Percentiles rank a stretch among this genome's conserved stretches.
Evolutionary conservation across 139 green algal genomes (phyloP).

Genomic region (Dunaliella primolecta): DNA sequence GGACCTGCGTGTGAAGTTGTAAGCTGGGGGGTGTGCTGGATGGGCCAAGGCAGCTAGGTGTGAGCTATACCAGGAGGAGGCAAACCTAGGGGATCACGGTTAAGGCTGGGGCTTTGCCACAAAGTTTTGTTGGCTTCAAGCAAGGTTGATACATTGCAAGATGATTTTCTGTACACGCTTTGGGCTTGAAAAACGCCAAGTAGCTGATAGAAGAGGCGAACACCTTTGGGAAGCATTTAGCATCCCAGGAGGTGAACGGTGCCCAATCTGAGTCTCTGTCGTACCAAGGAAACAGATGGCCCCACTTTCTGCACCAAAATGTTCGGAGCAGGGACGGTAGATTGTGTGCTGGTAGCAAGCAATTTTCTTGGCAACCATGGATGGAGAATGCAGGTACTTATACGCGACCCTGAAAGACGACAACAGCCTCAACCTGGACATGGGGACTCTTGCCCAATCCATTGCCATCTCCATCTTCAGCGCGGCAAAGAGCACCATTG

Average conservation of each 20-base stretch:
- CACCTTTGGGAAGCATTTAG: too few relatives aligned
- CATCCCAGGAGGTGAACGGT: neutral
- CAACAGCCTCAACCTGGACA: neutral
- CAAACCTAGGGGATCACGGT: too few relatives aligned
- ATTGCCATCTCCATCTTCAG: neutral
- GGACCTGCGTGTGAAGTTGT: too few relatives aligned
- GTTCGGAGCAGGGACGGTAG: neutral
- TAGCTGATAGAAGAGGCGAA: too few relatives aligned
- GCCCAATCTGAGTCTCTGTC: neutral
- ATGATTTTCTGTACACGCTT: too few relatives aligned
- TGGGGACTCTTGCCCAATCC: conserved; percentile 1
- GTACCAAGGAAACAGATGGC: neutral
- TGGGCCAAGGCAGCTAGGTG: too few relatives aligned
- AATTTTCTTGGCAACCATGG: neutral
- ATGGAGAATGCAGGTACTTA: neutral
- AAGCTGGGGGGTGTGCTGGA: too few relatives aligned
- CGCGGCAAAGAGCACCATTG: conserved; percentile 2
- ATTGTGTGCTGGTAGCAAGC: neutral
- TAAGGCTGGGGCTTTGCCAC: too few relatives aligned
- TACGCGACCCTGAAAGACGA: neutral
- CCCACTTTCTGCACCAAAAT: neutral
- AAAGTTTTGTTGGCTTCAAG: too few relatives aligned
- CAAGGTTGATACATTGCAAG: too few relatives aligned
- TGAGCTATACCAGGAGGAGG: too few relatives aligned
- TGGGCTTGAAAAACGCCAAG: too few relatives aligned